phyloP scores from a whole-genome alignment of 2,329 filamentous ascomycete species.

The Sordariomycetes sp. region DNA sequence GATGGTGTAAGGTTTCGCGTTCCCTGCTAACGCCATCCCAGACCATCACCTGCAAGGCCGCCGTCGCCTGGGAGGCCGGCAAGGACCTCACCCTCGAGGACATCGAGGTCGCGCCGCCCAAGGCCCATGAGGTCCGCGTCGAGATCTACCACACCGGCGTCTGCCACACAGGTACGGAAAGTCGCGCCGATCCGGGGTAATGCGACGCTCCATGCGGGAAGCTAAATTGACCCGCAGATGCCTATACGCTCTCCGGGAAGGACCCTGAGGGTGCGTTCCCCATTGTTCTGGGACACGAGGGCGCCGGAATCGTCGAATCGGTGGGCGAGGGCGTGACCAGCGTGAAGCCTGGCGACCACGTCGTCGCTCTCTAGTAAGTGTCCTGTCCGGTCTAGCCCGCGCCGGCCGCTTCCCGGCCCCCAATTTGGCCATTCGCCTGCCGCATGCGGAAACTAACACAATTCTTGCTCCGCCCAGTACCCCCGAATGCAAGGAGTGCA shows the following conservation, averaged over 20 bases:
- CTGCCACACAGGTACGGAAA: slow-evolving; percentile 75
- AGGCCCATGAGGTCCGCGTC: slow-evolving; percentile 91
- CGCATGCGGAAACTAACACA: not conserved
- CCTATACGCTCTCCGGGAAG: slow-evolving; percentile 91
- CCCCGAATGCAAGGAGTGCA: slow-evolving; percentile 94
- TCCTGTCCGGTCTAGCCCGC: not conserved
- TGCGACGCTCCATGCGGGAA: not conserved
- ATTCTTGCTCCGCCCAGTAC: slow-evolving; percentile 47
- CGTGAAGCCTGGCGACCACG: slow-evolving; percentile 88
- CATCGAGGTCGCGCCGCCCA: slow-evolving; percentile 80
- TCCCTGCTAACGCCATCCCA: slow-evolving; percentile 22
- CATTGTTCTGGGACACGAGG: slow-evolving; percentile 81
- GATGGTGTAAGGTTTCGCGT: not conserved
- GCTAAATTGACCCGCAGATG: slow-evolving; percentile 41
- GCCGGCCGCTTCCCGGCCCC: not conserved
- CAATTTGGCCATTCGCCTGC: not conserved
- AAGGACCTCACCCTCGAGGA: slow-evolving; percentile 85
- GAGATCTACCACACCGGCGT: slow-evolving; percentile 97
- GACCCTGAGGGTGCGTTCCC: slow-evolving; percentile 94
- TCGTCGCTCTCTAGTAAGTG: slow-evolving; percentile 74
- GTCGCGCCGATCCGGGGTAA: not conserved
- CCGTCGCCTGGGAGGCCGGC: slow-evolving; percentile 93
- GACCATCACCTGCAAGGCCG: slow-evolving; percentile 95
- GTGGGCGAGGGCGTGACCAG: slow-evolving; percentile 90
- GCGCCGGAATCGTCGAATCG: slow-evolving; percentile 85